phyloP scores from a whole-genome alignment of 805 yeast species.

The Limtongia smithiae region DNA sequence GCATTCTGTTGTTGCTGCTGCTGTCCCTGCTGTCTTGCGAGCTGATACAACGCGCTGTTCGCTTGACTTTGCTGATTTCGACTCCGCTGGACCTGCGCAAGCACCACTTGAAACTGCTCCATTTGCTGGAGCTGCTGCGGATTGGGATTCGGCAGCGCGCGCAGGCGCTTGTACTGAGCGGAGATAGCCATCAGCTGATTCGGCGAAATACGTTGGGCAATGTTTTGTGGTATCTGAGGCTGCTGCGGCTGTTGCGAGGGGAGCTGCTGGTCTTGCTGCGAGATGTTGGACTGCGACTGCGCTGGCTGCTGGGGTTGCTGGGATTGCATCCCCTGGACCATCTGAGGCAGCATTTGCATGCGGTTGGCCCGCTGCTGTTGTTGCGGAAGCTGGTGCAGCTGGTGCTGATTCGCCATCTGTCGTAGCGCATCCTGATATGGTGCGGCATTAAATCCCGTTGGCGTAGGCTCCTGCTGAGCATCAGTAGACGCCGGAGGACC shows the following conservation, averaged over 20 bases:
- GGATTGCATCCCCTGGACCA: background rate
- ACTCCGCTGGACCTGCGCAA: constrained; percentile 4
- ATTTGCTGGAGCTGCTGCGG: constrained; percentile 2
- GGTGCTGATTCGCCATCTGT: constrained; percentile 24
- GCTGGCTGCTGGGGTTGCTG: background rate
- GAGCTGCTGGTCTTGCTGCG: constrained; percentile 1
- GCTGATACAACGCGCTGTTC: background rate
- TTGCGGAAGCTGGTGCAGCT: constrained; percentile 10
- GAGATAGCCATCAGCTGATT: background rate
- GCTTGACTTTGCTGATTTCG: no score
- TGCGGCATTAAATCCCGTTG: constrained; percentile 9
- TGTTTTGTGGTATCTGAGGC: background rate
- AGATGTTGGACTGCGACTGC: background rate
- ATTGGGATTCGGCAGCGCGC: background rate
- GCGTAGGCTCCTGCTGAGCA: background rate
- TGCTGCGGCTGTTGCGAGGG: constrained; percentile 16
- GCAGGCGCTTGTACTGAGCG: background rate
- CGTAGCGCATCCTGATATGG: constrained; percentile 21
- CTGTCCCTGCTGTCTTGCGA: background rate
- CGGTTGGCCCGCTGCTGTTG: constrained; percentile 3
- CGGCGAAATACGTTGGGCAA: background rate
- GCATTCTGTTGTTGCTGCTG: constrained; percentile 4
- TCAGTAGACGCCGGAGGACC: background rate
- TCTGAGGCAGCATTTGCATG: background rate
- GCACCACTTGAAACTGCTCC: background rate